Conservation (phyloP, 305 asterid species). For the Solanum hybrid region DNA sequence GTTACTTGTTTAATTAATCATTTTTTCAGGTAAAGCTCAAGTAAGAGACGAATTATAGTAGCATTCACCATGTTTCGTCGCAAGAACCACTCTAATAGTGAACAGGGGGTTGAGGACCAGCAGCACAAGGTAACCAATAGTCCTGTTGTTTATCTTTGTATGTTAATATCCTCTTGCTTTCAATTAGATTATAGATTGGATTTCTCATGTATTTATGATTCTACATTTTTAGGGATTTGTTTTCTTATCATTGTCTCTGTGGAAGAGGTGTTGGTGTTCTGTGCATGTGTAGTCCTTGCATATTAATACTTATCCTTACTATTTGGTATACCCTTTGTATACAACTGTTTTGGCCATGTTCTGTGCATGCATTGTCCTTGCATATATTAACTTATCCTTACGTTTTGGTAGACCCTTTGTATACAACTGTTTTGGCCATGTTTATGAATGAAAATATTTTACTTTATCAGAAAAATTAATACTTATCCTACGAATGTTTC, state of each 20-base stretch:
- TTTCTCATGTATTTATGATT: neutral
- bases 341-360: neutral
- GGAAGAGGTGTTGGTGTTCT: neutral
- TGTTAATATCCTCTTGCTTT: neutral
- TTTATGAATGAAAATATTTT: neutral
- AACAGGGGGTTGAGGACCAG: conserved; percentile 38
- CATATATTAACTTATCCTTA: neutral
- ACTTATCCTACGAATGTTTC: neutral
- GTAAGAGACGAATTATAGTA: conserved; percentile 8
- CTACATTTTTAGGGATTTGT: neutral
- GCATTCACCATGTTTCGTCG: conserved; percentile 52
- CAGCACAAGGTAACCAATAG: conserved; percentile 49
- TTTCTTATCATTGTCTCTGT: neutral
- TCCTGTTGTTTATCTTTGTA: neutral
- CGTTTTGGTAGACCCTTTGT: neutral
- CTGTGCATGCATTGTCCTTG: neutral
- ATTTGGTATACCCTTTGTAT: neutral
- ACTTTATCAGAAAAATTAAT: neutral
- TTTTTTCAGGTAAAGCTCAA: conserved; percentile 2
- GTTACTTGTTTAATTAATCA: neutral
- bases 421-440: neutral
- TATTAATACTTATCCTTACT: neutral
- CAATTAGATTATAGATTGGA: neutral
- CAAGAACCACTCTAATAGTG: conserved; percentile 36
- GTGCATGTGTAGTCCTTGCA: neutral